A percentile compares a stretch with the other conserved stretches of the same genome.
Evolutionary conservation across 1,139 yeast genomes (phyloP).

Genomic region (Yamadazyma membranifaciens): DNA sequence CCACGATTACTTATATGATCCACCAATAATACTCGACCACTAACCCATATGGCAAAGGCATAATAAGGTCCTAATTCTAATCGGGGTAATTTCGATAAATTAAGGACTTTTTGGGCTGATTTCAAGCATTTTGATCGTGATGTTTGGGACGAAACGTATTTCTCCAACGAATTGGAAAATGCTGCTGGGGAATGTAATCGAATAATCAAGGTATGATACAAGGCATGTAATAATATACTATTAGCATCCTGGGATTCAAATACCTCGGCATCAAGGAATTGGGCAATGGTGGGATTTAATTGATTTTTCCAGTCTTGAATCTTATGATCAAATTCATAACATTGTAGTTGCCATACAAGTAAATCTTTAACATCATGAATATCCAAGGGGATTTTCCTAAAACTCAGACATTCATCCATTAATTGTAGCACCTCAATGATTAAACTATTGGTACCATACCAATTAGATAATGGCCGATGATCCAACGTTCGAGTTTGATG

Average conservation of each 20-base stretch:
- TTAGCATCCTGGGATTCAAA: not conserved
- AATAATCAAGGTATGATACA: conserved; percentile 17
- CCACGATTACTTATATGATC: conserved; percentile 13
- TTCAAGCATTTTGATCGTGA: conserved; percentile 15
- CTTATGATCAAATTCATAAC: conserved; percentile 15
- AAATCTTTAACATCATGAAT: conserved; percentile 16
- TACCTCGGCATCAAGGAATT: conserved; percentile 10
- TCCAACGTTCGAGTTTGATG: conserved; percentile 12
- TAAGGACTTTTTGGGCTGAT: conserved; percentile 12
- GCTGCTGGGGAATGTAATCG: conserved; percentile 18
- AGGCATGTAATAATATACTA: conserved; percentile 9
- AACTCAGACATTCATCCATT: conserved; percentile 15
- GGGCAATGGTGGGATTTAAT: conserved; percentile 9
- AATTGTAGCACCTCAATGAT: conserved; percentile 15
- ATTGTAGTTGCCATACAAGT: conserved; percentile 17
- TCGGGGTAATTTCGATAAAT: conserved; percentile 10
- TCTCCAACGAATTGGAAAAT: conserved; percentile 15
- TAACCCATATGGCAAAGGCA: conserved; percentile 20
- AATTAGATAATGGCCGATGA: conserved; percentile 2
- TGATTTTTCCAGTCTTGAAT: conserved; percentile 13
- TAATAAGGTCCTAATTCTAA: conserved; percentile 19
- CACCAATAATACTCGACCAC: conserved; percentile 18
- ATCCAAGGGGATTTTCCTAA: conserved; percentile 14
- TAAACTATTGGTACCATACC: conserved; percentile 15
- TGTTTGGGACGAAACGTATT: conserved; percentile 13